Percentiles rank a stretch among this genome's conserved stretches.
Conservation (phyloP, 2,329 filamentous ascomycete species). For the Neofusicoccum sp. region DNA sequence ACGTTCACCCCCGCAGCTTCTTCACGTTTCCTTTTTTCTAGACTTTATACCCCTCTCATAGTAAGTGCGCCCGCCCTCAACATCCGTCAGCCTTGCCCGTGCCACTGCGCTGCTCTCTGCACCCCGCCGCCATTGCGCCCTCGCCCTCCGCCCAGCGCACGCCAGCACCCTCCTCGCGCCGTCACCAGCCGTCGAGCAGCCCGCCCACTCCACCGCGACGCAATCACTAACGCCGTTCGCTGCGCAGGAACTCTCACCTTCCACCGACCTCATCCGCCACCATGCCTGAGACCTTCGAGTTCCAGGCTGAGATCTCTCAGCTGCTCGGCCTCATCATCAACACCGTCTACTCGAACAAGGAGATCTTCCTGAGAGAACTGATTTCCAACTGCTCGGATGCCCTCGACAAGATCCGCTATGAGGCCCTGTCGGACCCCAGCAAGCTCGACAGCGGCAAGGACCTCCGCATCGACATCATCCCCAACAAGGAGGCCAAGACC, state of each 20-base stretch:
- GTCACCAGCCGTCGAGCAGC: background rate
- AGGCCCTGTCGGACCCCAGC: constrained; percentile 93
- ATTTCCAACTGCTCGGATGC: constrained; percentile 99
- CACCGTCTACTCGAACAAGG: constrained; percentile 99
- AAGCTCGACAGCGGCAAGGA: constrained; percentile 98
- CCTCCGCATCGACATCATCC: constrained; percentile 98
- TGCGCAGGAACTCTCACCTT: constrained; percentile 12
- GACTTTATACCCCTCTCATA: constrained; percentile 20
- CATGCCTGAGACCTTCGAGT: constrained; percentile 87
- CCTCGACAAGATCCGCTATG: constrained; percentile 99
- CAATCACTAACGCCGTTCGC: background rate
- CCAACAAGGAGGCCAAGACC: constrained; percentile 96
- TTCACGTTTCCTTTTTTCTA: constrained; percentile 18
- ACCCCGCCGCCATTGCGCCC: constrained; percentile 1
- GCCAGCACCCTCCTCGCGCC: background rate
- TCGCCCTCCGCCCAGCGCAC: background rate
- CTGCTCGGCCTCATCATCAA: constrained; percentile 99
- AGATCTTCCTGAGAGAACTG: constrained; percentile 98
- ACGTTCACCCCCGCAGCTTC: background rate
- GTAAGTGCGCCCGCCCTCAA: constrained; percentile 14
- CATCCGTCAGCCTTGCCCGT: constrained; percentile 4
- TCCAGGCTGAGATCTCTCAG: constrained; percentile 99
- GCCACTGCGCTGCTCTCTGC: background rate
- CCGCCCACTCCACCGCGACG: background rate
- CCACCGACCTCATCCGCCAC: constrained; percentile 8